Conservation (phyloP, 2,329 filamentous ascomycete species). For the Scedosporium boydii region DNA sequence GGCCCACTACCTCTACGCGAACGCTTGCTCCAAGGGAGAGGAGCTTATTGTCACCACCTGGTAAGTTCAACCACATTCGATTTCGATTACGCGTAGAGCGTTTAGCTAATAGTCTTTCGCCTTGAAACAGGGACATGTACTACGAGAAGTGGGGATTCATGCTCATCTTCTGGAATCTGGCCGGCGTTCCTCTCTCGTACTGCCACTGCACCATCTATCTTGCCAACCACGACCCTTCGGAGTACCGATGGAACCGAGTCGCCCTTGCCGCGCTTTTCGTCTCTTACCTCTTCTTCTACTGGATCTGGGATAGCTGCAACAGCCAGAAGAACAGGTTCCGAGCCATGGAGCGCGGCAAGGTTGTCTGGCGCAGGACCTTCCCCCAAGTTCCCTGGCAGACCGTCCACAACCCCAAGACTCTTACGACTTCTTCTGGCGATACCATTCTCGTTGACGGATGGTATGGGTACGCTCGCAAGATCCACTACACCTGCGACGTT, state of each 20-base stretch:
- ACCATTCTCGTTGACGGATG: constrained; percentile 77
- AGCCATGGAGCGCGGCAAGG: constrained; percentile 63
- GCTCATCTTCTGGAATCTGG: constrained; percentile 96
- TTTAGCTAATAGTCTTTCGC: background rate
- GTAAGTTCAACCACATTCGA: constrained; percentile 16
- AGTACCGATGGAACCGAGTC: constrained; percentile 67
- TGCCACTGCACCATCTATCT: constrained; percentile 90
- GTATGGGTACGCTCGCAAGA: constrained; percentile 65
- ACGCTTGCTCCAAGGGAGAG: constrained; percentile 86
- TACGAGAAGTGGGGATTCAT: constrained; percentile 97
- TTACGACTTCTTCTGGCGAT: constrained; percentile 63
- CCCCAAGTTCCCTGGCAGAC: constrained; percentile 86
- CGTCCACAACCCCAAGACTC: constrained; percentile 69
- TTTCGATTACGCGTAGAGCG: background rate
- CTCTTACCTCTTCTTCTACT: constrained; percentile 76
- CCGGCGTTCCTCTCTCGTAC: constrained; percentile 82
- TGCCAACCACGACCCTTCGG: constrained; percentile 69
- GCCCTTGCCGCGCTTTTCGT: constrained; percentile 56
- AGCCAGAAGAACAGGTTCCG: constrained; percentile 92
- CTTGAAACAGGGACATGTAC: constrained; percentile 64
- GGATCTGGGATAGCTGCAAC: constrained; percentile 87
- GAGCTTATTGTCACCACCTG: constrained; percentile 84
- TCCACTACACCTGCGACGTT: constrained; percentile 39
- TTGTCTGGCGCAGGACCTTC: constrained; percentile 67
- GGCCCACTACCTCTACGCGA: constrained; percentile 87